phyloP scores from a whole-genome alignment of 768 basidiomycete species.

The Boletus tomentosulus region DNA sequence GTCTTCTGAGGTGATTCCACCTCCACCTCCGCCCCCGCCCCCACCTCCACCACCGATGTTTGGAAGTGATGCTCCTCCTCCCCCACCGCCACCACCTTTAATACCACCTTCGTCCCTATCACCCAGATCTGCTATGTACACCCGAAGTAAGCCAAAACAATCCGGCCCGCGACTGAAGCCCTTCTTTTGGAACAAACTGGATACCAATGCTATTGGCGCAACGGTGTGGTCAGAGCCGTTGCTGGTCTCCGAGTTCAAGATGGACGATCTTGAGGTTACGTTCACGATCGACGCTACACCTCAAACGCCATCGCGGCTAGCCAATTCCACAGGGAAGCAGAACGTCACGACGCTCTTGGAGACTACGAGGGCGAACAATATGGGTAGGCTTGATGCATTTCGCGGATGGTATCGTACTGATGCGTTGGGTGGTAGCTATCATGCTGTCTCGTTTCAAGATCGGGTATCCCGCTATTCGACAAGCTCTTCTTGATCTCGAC shows the following conservation, averaged over 20 bases:
- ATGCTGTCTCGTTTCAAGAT: slow-evolving; percentile 79
- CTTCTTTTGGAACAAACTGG: slow-evolving; percentile 88
- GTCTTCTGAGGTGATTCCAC: slow-evolving; percentile 9
- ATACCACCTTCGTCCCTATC: slow-evolving; percentile 26
- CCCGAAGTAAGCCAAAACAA: slow-evolving; percentile 30
- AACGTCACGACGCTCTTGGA: slow-evolving; percentile 69
- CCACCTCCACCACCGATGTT: slow-evolving; percentile 33
- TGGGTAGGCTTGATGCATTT: slow-evolving; percentile 45
- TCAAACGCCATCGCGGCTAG: slow-evolving; percentile 38
- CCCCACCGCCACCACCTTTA: slow-evolving; percentile 35
- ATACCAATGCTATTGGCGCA: slow-evolving; percentile 34
- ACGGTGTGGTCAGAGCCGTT: slow-evolving; percentile 72
- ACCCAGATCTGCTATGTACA: slow-evolving; percentile 30
- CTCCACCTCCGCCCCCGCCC: slow-evolving; percentile 27
- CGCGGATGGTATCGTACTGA: neutral
- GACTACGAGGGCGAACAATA: slow-evolving; percentile 78
- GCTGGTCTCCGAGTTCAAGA: slow-evolving; percentile 42
- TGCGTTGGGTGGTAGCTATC: slow-evolving; percentile 49
- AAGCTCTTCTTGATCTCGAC: slow-evolving; percentile 67
- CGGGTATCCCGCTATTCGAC: slow-evolving; percentile 59
- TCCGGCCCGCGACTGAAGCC: slow-evolving; percentile 65
- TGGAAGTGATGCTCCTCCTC: neutral
- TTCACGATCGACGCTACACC: slow-evolving; percentile 58
- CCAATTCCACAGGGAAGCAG: slow-evolving; percentile 47
- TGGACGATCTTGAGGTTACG: slow-evolving; percentile 70